Evolutionary conservation across 306 rosid species (phyloP), one percentile per base, ranked within the genome.

Genomic region (Pyrus betulifolia): DNA sequence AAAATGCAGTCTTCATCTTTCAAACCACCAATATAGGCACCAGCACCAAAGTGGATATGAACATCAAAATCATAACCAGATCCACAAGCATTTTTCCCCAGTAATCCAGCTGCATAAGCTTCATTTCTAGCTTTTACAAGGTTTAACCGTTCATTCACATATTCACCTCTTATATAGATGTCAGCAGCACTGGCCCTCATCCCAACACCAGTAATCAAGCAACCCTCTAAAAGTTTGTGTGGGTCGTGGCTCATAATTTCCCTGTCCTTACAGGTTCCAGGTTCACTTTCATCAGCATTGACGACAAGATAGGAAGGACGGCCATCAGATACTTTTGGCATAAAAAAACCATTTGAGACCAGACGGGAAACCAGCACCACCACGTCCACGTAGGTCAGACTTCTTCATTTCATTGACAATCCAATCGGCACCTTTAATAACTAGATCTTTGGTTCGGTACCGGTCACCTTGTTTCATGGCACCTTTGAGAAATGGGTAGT

Each of bases 131-230:
- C 98, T 78, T 79, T 95, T 75, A 89, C 99, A 72, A 95, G 97
- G 84, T 89, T 95, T 66, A 30, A 57, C 33, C 99, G 87, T 74
- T 96, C 99, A 42, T 92, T 92, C 62, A 96, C 99, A 77, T 96
- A 96, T 79, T 96, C 99, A 71, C 99, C 99, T 81, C 99, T 84
- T 67, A 96, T 92, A 74, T 96, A 96, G 75, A 96, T 92, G 74
- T 92, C 92, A 31, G 98, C 99, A 79, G 97, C 99, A 81, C 82
- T 96, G 65, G 99, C 99, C 85, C 99, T 87, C 99, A 96, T 96
- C 78, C 98, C 99, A 23, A 96, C 97, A 45, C 98, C 98, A 84
- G 97, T 98, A 88, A 96, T 96, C 82, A 92, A 72, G 81, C 98
- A 96, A 82, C 99, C 99, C 79, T 96, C 99, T 79, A 92, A 82